Evolutionary conservation across 495 filamentous ascomycete genomes (phyloP).

Genomic region (Aspergillus sparsus): DNA sequence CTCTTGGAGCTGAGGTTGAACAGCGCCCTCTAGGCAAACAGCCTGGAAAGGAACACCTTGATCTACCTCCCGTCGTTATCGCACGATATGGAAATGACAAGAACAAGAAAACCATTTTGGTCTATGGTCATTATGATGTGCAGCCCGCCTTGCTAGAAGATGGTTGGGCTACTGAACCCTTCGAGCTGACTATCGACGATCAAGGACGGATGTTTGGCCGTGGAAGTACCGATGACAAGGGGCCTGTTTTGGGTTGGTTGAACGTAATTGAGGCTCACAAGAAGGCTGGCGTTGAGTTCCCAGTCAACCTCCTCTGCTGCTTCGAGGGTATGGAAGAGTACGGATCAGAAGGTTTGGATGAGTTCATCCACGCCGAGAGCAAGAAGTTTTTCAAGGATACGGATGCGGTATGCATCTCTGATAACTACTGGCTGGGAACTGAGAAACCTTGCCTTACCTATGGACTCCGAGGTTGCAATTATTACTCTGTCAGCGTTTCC

Average conservation of each 20-base stretch:
- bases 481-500: constrained; percentile 85
- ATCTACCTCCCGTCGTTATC: constrained; percentile 89
- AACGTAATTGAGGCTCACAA: constrained; percentile 97
- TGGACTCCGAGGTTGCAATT: constrained; percentile 95
- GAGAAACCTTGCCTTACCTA: constrained; percentile 98
- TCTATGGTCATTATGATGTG: constrained; percentile 99
- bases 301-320: constrained; percentile 98
- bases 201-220: constrained; percentile 94
- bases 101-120: constrained; percentile 89
- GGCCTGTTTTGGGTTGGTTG: constrained; percentile 94
- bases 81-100: constrained; percentile 88
- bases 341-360: constrained; percentile 93
- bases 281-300: constrained; percentile 89
- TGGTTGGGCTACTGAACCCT: constrained; percentile 96
- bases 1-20: constrained; percentile 83
- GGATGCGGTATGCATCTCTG: constrained; percentile 96
- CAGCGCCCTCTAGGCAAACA: constrained; percentile 84
- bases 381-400: constrained; percentile 91
- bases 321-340: constrained; percentile 99
- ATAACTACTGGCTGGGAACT: constrained; percentile 99
- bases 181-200: constrained; percentile 81
- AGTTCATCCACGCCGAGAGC: constrained; percentile 85
- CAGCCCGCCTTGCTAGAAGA: constrained; percentile 92
- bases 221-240: constrained; percentile 97
- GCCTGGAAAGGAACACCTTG: constrained; percentile 82